A percentile compares a stretch with the other conserved stretches of the same genome.
These are phyloP conservation scores for Aspergillus novoparasiticus DNA, from an alignment of 2,329 filamentous ascomycete species.

Conservation along the genomic window DNA sequence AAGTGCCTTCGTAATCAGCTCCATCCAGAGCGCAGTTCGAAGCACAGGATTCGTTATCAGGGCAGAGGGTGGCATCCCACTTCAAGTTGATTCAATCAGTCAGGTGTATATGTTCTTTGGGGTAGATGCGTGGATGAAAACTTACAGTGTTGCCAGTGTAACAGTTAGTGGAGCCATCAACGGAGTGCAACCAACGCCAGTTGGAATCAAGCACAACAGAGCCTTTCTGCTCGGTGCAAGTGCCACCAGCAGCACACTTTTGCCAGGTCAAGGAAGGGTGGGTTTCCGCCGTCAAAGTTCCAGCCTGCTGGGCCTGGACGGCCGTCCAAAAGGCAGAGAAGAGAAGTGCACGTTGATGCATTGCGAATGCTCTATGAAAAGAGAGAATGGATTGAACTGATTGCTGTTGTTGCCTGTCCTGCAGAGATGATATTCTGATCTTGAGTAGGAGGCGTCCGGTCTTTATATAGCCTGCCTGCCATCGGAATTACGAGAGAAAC, in stretches of 20 bases:
- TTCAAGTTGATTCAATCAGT: slow-evolving; percentile 7
- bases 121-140: neutral
- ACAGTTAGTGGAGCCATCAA: slow-evolving; percentile 55
- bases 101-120: no score
- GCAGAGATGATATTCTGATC: slow-evolving; percentile 26
- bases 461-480: slow-evolving; percentile 25
- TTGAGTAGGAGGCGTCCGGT: neutral
- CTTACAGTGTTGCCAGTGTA: slow-evolving; percentile 53
- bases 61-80: slow-evolving; percentile 53
- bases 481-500: neutral
- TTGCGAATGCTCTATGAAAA: slow-evolving; percentile 15
- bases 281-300: slow-evolving; percentile 30
- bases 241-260: slow-evolving; percentile 54
- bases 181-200: slow-evolving; percentile 60
- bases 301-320: slow-evolving; percentile 35
- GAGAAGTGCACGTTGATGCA: slow-evolving; percentile 35
- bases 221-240: slow-evolving; percentile 55
- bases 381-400: slow-evolving; percentile 12
- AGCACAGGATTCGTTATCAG: slow-evolving; percentile 53
- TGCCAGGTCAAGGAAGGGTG: slow-evolving; percentile 59
- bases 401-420: slow-evolving; percentile 27
- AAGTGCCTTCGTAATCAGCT: slow-evolving; percentile 55
- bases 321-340: slow-evolving; percentile 31
- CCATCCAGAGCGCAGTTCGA: slow-evolving; percentile 60
- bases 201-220: slow-evolving; percentile 60